Evolutionary conservation across 2,329 filamentous ascomycete genomes (phyloP), one percentile per base, ranked within the genome.

Genomic region (Penicillium palitans): DNA sequence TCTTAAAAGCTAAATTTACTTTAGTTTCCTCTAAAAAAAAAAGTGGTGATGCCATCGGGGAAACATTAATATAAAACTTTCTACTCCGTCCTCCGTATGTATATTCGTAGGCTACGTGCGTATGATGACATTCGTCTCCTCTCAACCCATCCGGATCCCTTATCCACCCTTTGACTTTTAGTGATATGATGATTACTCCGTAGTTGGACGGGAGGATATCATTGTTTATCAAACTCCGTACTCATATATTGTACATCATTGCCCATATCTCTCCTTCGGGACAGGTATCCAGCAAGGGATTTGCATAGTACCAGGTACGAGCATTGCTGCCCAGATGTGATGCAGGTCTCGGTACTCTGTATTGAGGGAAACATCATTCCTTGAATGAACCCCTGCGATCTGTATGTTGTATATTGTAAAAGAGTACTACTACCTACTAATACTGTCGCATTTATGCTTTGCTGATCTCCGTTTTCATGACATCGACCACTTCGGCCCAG

Each of bases 221-320:
- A 35, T 17, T 24, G 29, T 29, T 46, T 46, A 33, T 31, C 17
- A 25, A 40, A 31, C 44, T 25, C 13, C n/a, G 9, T 45, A 13
- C 42, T 25, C 17, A 37, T 31, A 12, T 51, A 50, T 45, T 46
- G 42, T 37, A 52, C 33, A 48, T 57, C 33, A 46, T 41, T 19
- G 21, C 10, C 24, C 45, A 15, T 6, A 46, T 45, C 35, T 51
- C 29, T 19, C 24, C 29, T 12, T 21, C 4, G 12, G 31, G n/a
- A 27, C 3, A 39, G 25, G 42, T 55, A 52, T 46, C 24, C 63
- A 66, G 64, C 58, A 66, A 66, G 65, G 65, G 63, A 35, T 46
- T 35, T 27, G 25, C 19, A 33, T 44, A 44, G 13, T 35, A 33
- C 21, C 31, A 33, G 57, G 42, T 54, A 58, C 49, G 10, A 59